Evolutionary conservation across 1,139 yeast species (phyloP), one percentile per base, ranked within the genome.

Genomic region (Debaryomycetaceae sp.): DNA sequence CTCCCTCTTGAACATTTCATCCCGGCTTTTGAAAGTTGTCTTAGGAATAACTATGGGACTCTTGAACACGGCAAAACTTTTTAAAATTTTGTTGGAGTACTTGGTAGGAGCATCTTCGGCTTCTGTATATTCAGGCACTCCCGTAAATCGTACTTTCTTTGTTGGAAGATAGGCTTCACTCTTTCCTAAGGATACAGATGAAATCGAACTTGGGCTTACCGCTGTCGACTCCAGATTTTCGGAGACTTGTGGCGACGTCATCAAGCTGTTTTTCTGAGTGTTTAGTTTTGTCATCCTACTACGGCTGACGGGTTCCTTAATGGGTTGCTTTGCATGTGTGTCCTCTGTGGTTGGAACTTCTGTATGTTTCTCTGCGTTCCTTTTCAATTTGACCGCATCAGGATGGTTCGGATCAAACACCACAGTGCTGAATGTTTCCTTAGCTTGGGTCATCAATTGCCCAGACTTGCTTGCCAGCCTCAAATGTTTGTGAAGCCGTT

Each of bases 21-120:
- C 81, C 52, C 74, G 70, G 54, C 65, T 65, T 50, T 58, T 67
- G 48, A 64, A 60, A 5, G 62, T 59, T n/a, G 63, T 61, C 22
- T 53, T 53, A 22, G 45, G 46, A 5, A 49, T 50, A 1, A 50
- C 42, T 13, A 50, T 36, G 5, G 72, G 70, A 6, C 60, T 49
- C 45, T 65, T 64, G 50, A 72, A 69, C 14, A 65, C 65, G 0
- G 76, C 76, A 58, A 74, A 74, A 48, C 72, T 74, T 64, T 73
- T 69, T 43, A 79, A 59, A 37, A 78, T 76, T 41, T 70, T 68
- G 49, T 68, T 69, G 36, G 79, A 63, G 48, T 74, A 76, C 41
- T 66, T 69, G 3, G 80, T 65, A 1, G 83, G 84, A 0, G 78
- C 80, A 60, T 80, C 84, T 55, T 80, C 84, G 7, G 73, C 79